Evolutionary conservation across 2,329 filamentous ascomycete genomes (phyloP).

Genomic region (Leptodontidium sp.): DNA sequence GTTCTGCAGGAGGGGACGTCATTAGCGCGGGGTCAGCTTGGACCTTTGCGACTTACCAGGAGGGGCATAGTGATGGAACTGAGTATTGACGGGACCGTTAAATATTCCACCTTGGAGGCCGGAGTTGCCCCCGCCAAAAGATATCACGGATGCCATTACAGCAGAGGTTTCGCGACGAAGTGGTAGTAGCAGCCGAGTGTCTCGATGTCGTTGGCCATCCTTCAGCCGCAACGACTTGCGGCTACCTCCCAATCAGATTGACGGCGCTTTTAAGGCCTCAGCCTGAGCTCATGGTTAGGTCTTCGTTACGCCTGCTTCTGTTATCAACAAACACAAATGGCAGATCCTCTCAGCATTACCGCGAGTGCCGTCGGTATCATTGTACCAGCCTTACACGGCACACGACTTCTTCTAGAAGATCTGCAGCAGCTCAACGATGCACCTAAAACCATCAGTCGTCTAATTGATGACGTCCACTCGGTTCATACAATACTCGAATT

Average conservation of each 20-base stretch:
- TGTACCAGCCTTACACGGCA: constrained; percentile 45
- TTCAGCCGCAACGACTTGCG: constrained; percentile 34
- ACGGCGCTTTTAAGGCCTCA: constrained; percentile 26
- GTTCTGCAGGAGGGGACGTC: constrained; percentile 33
- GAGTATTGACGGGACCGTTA: constrained; percentile 36
- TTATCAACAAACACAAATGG: constrained; percentile 33
- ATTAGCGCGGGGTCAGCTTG: constrained; percentile 37
- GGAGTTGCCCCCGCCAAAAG: constrained; percentile 33
- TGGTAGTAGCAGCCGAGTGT: constrained; percentile 30
- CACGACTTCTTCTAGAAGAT: constrained; percentile 46
- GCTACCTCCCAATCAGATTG: constrained; percentile 32
- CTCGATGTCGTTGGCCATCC: constrained; percentile 31
- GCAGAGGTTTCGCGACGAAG: constrained; percentile 31
- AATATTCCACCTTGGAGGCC: constrained; percentile 36
- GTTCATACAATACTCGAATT: constrained; percentile 44
- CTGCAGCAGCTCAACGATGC: constrained; percentile 47
- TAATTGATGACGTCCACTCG: constrained; percentile 46
- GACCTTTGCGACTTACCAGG: constrained; percentile 37
- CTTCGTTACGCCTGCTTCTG: not conserved
- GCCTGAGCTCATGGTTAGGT: no score
- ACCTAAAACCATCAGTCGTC: constrained; percentile 45
- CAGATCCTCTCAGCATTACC: constrained; percentile 45
- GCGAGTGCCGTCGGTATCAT: constrained; percentile 46
- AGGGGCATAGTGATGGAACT: constrained; percentile 37
- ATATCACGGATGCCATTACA: constrained; percentile 36